A percentile compares a stretch with the other conserved stretches of the same genome.
Conservation (phyloP, 1,139 yeast species). For the Kazachstania sp. region DNA sequence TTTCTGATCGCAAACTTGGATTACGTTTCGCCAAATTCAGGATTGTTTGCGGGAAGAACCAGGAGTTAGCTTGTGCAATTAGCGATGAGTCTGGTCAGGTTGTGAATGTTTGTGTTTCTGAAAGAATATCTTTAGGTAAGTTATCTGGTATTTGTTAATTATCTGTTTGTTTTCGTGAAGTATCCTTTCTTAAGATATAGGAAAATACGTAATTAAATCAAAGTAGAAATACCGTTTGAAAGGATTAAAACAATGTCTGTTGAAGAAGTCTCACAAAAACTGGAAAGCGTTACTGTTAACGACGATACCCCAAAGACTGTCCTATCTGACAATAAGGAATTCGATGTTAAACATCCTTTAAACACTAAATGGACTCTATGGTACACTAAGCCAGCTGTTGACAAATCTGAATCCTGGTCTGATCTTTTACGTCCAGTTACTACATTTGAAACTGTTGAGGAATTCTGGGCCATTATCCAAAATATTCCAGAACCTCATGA, state of each 20-base stretch:
- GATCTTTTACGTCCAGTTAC: constrained; percentile 90
- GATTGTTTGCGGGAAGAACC: no score
- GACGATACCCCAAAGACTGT: constrained; percentile 24
- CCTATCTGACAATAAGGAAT: constrained; percentile 26
- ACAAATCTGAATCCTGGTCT: constrained; percentile 79
- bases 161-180: no score
- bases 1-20: no score
- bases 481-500: constrained; percentile 89
- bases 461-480: constrained; percentile 97
- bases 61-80: no score
- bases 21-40: no score
- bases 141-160: no score
- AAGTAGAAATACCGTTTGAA: not conserved
- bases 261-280: constrained; percentile 31
- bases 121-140: no score
- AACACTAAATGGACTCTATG: constrained; percentile 93
- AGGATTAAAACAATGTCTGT: constrained; percentile 24
- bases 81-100: no score
- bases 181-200: constrained; percentile 2
- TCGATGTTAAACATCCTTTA: constrained; percentile 65
- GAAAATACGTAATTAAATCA: not conserved
- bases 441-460: constrained; percentile 87
- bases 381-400: constrained; percentile 91
- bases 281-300: constrained; percentile 22
- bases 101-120: no score